phyloP scores from a whole-genome alignment of 768 basidiomycete species.

The Hydnomerulius pinastri region DNA sequence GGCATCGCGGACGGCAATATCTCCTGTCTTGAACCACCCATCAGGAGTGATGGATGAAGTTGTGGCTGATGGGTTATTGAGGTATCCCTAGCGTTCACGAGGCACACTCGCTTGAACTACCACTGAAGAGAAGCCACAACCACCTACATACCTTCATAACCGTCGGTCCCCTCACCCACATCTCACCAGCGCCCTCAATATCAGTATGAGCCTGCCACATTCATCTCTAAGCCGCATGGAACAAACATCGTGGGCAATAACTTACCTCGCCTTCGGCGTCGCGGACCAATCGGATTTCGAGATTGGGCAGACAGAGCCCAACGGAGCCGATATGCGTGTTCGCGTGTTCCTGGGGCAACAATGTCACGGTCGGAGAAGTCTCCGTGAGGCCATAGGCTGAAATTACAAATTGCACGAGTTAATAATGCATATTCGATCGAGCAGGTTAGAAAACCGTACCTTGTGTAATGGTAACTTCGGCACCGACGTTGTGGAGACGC shows the following conservation, averaged over 20 bases:
- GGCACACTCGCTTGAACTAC: background rate
- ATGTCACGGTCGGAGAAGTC: constrained; percentile 71
- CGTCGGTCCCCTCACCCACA: constrained; percentile 78
- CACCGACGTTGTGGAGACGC: constrained; percentile 44
- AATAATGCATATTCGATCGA: no score
- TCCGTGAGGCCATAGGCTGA: constrained; percentile 81
- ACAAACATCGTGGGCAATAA: no score
- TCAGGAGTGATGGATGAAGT: constrained; percentile 65
- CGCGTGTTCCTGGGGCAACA: constrained; percentile 47
- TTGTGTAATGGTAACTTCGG: constrained; percentile 47
- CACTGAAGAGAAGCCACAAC: background rate
- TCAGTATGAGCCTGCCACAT: constrained; percentile 24
- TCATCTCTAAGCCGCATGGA: background rate
- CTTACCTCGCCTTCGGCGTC: constrained; percentile 54
- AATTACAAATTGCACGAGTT: background rate
- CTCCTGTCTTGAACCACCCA: constrained; percentile 89
- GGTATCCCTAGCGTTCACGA: constrained; percentile 59
- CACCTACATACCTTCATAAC: constrained; percentile 67
- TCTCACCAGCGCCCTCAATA: constrained; percentile 60
- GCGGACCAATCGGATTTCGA: constrained; percentile 72
- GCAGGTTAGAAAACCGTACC: constrained; percentile 36
- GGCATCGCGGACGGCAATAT: constrained; percentile 64
- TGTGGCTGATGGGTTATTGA: constrained; percentile 73
- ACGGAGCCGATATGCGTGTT: constrained; percentile 60
- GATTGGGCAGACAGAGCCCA: constrained; percentile 71